These are phyloP conservation scores for Candida koratica DNA, from an alignment of 805 yeast species.

Conservation along the genomic window DNA sequence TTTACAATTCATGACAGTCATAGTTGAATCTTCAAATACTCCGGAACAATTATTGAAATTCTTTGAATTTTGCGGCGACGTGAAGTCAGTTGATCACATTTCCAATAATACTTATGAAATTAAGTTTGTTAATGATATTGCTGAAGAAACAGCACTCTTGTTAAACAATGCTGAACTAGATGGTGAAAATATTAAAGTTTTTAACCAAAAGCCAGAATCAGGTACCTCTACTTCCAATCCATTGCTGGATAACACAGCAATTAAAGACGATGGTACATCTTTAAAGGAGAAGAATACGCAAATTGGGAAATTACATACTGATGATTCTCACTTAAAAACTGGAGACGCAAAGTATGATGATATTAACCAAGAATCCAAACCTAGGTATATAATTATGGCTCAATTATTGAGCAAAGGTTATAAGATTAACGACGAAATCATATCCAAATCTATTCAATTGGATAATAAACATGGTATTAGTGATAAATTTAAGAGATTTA, in stretches of 20 bases:
- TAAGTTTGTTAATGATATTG: constrained; percentile 53
- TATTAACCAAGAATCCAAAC: constrained; percentile 71
- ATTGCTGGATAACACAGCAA: constrained; percentile 13
- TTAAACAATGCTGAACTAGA: constrained; percentile 73
- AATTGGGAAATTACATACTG: constrained; percentile 8
- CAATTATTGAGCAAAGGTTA: constrained; percentile 76
- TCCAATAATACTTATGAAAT: constrained; percentile 43
- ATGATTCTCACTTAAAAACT: constrained; percentile 17
- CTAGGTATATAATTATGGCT: constrained; percentile 70
- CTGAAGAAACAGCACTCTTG: constrained; percentile 66
- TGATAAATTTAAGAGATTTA: constrained; percentile 51
- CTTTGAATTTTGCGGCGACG: constrained; percentile 69
- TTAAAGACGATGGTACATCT: constrained; percentile 13
- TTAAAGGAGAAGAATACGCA: constrained; percentile 20
- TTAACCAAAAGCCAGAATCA: constrained; percentile 18
- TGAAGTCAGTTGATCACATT: constrained; percentile 32
- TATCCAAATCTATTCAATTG: constrained; percentile 56
- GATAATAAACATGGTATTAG: constrained; percentile 65
- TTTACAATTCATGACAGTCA: constrained; percentile 14
- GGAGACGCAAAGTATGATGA: constrained; percentile 42
- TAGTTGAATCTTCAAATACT: constrained; percentile 47
- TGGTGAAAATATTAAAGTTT: constrained; percentile 51
- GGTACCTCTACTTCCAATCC: constrained; percentile 10
- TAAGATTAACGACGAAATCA: constrained; percentile 55
- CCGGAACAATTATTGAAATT: constrained; percentile 56